These are phyloP conservation scores for Anthostomella pinea DNA, from an alignment of 2,329 filamentous ascomycete species.

Conservation along the genomic window DNA sequence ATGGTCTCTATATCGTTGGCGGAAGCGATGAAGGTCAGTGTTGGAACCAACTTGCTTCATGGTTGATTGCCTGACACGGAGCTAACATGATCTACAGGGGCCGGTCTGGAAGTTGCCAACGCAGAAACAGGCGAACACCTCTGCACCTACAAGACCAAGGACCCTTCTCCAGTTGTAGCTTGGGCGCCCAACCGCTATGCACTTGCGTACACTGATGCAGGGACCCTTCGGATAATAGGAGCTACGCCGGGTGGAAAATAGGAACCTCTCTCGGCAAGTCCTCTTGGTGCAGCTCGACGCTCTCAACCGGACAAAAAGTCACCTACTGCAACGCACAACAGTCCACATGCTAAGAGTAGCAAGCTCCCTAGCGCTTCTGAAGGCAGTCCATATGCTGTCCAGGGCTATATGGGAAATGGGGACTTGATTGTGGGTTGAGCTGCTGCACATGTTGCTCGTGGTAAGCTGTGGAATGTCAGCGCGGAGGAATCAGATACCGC, in stretches of 20 bases:
- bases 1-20: slow-evolving; percentile 71
- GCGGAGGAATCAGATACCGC: slow-evolving; percentile 14
- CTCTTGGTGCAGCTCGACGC: too few relatives aligned
- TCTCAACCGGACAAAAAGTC: slow-evolving; percentile 2
- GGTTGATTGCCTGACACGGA: not conserved
- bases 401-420: too few relatives aligned
- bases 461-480: slow-evolving; percentile 12
- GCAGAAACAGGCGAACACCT: slow-evolving; percentile 72
- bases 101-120: slow-evolving; percentile 67
- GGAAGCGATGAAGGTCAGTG: slow-evolving; percentile 67
- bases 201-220: slow-evolving; percentile 70
- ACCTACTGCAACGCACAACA: not conserved
- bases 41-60: slow-evolving; percentile 1
- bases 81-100: slow-evolving; percentile 36
- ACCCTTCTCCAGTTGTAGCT: slow-evolving; percentile 63
- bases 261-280: slow-evolving; percentile 8
- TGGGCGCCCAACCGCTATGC: slow-evolving; percentile 76
- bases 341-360: not conserved
- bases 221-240: slow-evolving; percentile 66
- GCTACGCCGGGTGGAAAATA: slow-evolving; percentile 48
- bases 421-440: too few relatives aligned
- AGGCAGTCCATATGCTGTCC: too few relatives aligned
- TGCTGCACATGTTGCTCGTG: too few relatives aligned
- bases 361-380: too few relatives aligned
- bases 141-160: slow-evolving; percentile 66